Conservation (phyloP, 768 basidiomycete genomes). For the Collybia mongolica region DNA sequence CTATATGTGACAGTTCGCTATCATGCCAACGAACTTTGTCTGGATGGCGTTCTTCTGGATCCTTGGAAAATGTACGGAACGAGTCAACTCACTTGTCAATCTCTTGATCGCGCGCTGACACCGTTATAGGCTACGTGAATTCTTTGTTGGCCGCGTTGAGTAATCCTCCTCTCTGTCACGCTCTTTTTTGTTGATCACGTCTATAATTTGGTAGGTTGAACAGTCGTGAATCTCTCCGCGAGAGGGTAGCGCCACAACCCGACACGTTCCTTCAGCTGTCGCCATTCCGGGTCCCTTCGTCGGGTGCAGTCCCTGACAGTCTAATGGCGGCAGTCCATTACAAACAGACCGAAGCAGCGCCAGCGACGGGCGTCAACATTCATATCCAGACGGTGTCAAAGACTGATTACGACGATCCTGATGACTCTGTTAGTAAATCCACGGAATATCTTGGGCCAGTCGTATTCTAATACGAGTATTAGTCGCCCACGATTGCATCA, state of each 20-base stretch:
- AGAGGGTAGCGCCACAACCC: constrained; percentile 31
- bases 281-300: constrained; percentile 23
- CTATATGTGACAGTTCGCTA: constrained; percentile 32
- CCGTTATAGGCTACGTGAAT: constrained; percentile 46
- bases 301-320: constrained; percentile 7
- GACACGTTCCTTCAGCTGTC: constrained; percentile 31
- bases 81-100: neutral
- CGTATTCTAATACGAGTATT: too few relatives aligned
- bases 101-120: constrained; percentile 3
- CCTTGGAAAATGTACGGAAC: constrained; percentile 44
- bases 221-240: constrained; percentile 45
- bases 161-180: constrained; percentile 5
- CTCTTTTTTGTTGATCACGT: constrained; percentile 1
- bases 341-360: neutral
- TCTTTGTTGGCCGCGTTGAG: constrained; percentile 50
- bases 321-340: constrained; percentile 3
- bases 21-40: constrained; percentile 44
- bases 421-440: neutral
- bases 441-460: too few relatives aligned
- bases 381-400: constrained; percentile 32
- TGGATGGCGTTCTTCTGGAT: constrained; percentile 53
- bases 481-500: too few relatives aligned
- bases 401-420: constrained; percentile 25
- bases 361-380: constrained; percentile 23
- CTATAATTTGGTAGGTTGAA: constrained; percentile 34